A percentile compares a stretch with the other conserved stretches of the same genome.
Evolutionary conservation across 495 filamentous ascomycete species (phyloP).

Genomic region (Lophiotrema nucula): DNA sequence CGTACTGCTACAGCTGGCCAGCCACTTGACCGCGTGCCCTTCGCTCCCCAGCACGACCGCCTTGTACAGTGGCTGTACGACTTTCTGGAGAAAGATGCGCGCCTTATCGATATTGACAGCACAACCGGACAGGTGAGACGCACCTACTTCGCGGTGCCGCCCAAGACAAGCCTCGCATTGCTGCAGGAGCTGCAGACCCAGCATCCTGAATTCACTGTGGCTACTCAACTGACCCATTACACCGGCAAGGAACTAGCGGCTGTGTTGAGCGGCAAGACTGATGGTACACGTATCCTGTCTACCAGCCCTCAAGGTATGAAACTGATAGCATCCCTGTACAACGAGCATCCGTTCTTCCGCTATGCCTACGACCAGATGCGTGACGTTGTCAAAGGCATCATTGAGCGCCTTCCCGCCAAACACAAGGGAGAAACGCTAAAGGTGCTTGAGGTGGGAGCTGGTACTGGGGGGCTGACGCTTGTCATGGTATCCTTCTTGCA

Average conservation of each 20-base stretch:
- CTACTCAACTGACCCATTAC: neutral
- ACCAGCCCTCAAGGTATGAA: neutral
- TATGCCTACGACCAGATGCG: neutral
- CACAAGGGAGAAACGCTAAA: neutral
- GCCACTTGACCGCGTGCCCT: neutral
- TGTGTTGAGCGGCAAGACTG: conserved; percentile 3
- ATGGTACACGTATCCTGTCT: conserved; percentile 17
- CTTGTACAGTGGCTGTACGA: conserved; percentile 9
- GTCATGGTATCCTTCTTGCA: neutral
- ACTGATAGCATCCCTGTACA: conserved; percentile 8
- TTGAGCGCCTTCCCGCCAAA: neutral
- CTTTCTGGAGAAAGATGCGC: conserved; percentile 4
- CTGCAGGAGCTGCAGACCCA: neutral
- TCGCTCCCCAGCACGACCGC: neutral
- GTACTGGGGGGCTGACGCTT: conserved; percentile 6
- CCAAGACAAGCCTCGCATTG: neutral
- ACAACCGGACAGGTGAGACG: neutral
- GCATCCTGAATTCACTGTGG: conserved; percentile 8
- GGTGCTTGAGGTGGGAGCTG: conserved; percentile 15
- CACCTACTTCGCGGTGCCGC: neutral
- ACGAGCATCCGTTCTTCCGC: neutral
- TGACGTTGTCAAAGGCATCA: neutral
- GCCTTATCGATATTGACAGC: neutral
- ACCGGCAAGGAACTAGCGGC: conserved; percentile 8
- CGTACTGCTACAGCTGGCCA: neutral